A percentile compares a stretch with the other conserved stretches of the same genome.
These are phyloP conservation scores for Podila epicladia DNA, from an alignment of 192 early-diverging fungal species.

Conservation along the genomic window DNA sequence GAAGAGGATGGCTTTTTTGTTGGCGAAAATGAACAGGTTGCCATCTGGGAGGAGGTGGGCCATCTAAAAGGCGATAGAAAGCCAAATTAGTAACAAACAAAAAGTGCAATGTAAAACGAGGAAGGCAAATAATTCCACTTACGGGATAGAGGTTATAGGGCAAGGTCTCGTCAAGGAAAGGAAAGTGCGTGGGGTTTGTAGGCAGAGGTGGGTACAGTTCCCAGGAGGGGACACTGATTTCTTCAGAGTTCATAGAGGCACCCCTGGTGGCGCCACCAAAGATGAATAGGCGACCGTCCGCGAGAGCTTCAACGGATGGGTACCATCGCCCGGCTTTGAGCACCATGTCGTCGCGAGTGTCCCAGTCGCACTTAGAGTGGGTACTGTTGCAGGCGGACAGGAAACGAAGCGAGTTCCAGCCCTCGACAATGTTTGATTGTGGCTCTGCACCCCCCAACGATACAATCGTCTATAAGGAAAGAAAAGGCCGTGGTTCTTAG, in stretches of 20 bases:
- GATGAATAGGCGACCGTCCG: constrained; percentile 59
- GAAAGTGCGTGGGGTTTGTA: constrained; percentile 49
- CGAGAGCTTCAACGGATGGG: constrained; percentile 57
- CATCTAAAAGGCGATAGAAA: constrained; percentile 20
- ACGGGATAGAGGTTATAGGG: constrained; percentile 57
- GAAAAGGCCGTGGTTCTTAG: not conserved
- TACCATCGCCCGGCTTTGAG: constrained; percentile 58
- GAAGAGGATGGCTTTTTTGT: constrained; percentile 53
- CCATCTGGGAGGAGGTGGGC: constrained; percentile 57
- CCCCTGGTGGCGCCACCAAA: constrained; percentile 60
- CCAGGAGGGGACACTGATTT: constrained; percentile 52
- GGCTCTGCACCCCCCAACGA: constrained; percentile 58
- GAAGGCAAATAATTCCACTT: not conserved
- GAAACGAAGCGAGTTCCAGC: constrained; percentile 57
- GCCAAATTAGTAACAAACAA: not conserved
- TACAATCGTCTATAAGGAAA: constrained; percentile 38
- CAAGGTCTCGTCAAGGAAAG: constrained; percentile 53
- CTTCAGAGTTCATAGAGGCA: constrained; percentile 47
- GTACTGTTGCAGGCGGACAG: constrained; percentile 48
- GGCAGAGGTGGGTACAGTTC: constrained; percentile 57
- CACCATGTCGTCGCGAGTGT: constrained; percentile 32
- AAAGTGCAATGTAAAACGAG: too few relatives aligned
- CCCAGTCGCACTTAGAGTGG: constrained; percentile 54
- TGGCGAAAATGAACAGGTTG: constrained; percentile 61
- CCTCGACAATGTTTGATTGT: constrained; percentile 25